Evolutionary conservation across 768 basidiomycete species (phyloP).

Genomic region (Cystobasidium tubakii): DNA sequence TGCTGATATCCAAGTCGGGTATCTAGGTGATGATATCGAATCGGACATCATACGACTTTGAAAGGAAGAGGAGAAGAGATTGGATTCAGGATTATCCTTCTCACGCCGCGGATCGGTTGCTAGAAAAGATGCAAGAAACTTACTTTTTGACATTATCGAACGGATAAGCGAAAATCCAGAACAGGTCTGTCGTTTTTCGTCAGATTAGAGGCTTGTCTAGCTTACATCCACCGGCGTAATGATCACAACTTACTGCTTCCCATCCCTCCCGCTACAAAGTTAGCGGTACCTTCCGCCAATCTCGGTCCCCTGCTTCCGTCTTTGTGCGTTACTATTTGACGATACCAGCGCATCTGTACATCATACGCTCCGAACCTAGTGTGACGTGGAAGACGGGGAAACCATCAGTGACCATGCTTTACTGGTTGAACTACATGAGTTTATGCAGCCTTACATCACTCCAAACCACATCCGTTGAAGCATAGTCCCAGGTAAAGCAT

Average conservation of each 20-base stretch:
- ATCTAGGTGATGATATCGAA: slow-evolving; percentile 38
- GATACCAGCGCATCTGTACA: slow-evolving; percentile 32
- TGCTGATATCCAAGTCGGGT: slow-evolving; percentile 36
- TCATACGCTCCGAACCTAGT: slow-evolving; percentile 48
- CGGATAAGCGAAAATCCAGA: slow-evolving; percentile 66
- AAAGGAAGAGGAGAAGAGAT: neutral
- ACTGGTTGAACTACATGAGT: no score
- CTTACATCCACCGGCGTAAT: neutral
- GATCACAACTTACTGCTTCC: slow-evolving; percentile 47
- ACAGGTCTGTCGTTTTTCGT: slow-evolving; percentile 56
- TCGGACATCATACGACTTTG: slow-evolving; percentile 44
- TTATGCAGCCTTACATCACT: slow-evolving; percentile 52
- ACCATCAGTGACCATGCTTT: no score
- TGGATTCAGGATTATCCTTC: no score
- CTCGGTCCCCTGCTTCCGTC: slow-evolving; percentile 53
- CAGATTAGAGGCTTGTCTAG: no score
- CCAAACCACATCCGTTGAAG: slow-evolving; percentile 65
- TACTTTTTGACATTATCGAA: slow-evolving; percentile 80
- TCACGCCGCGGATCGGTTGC: no score
- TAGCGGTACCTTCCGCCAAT: slow-evolving; percentile 46
- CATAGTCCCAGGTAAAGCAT: slow-evolving; percentile 67
- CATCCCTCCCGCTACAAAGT: slow-evolving; percentile 51
- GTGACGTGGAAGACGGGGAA: no score
- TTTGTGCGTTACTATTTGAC: slow-evolving; percentile 58
- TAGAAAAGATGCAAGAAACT: slow-evolving; percentile 42